A percentile compares a stretch with the other conserved stretches of the same genome.
Evolutionary conservation across 306 rosid species (phyloP).

Genomic region (Vigna hirtella): DNA sequence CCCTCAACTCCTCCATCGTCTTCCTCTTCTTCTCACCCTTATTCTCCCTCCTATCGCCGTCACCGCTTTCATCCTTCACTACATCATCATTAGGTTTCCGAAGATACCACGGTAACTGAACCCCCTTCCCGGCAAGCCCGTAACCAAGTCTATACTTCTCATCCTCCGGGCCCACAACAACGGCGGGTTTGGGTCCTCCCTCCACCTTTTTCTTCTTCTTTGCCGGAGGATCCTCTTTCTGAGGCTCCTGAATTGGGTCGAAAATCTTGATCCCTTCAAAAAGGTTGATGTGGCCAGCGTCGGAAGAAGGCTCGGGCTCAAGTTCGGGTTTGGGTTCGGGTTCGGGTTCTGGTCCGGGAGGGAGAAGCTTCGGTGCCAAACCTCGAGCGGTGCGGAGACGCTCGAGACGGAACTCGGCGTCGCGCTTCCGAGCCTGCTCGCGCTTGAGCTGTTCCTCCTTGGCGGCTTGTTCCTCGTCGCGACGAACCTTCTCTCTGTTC

Average conservation of each 20-base stretch:
- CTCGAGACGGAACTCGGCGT: conserved; percentile 76
- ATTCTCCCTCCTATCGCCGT: conserved; percentile 24
- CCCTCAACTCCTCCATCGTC: conserved; percentile 84
- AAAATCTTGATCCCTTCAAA: conserved; percentile 88
- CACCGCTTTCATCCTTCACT: not conserved
- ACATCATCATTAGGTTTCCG: conserved; percentile 46
- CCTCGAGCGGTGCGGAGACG: conserved; percentile 73
- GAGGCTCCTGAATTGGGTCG: conserved; percentile 60
- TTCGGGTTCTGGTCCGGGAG: conserved; percentile 44
- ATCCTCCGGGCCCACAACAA: conserved; percentile 73
- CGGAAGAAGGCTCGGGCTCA: conserved; percentile 35
- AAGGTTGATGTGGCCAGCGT: conserved; percentile 76
- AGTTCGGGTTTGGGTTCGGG: conserved; percentile 8
- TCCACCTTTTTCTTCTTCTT: conserved; percentile 78
- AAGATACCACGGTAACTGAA: conserved; percentile 90
- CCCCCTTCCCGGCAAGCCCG: conserved; percentile 89
- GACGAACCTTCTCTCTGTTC: conserved; percentile 85
- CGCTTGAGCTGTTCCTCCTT: conserved; percentile 89
- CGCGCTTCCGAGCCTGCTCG: conserved; percentile 74
- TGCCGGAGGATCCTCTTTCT: conserved; percentile 47
- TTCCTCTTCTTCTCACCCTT: conserved; percentile 60
- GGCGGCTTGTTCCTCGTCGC: conserved; percentile 90
- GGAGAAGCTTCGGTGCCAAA: conserved; percentile 59
- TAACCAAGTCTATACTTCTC: conserved; percentile 89
- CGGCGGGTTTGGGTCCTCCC: conserved; percentile 47